These are phyloP conservation scores for Linum trigynum DNA, from an alignment of 345 rosid species.

Conservation along the genomic window DNA sequence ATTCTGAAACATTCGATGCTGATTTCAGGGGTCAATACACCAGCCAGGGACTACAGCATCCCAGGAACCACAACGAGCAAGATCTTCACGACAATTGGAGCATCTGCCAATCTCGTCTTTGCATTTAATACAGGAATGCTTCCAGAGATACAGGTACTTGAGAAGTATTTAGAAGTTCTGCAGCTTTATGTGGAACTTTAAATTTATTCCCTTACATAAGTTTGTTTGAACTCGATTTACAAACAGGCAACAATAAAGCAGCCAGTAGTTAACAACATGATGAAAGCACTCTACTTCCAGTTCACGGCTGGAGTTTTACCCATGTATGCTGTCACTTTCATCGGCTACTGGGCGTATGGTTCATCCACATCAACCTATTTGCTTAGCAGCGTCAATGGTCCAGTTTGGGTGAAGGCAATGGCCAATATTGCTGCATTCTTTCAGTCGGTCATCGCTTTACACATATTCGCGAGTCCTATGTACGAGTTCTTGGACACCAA, in stretches of 20 bases:
- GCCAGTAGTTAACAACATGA: constrained; percentile 73
- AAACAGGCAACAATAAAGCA: constrained; percentile 71
- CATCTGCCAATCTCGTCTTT: constrained; percentile 73
- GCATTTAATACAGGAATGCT: constrained; percentile 98
- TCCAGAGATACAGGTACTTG: constrained; percentile 70
- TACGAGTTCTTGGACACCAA: constrained; percentile 83
- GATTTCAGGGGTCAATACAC: constrained; percentile 43
- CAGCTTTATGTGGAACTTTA: background rate
- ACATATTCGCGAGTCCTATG: constrained; percentile 86
- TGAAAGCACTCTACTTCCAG: constrained; percentile 78
- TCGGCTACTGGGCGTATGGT: constrained; percentile 99
- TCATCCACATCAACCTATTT: constrained; percentile 54
- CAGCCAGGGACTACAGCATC: constrained; percentile 69
- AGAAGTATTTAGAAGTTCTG: background rate
- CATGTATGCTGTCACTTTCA: constrained; percentile 54
- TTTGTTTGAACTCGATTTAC: background rate
- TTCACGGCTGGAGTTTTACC: constrained; percentile 69
- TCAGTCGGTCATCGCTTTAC: constrained; percentile 77
- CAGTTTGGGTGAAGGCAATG: constrained; percentile 66
- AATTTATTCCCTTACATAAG: too few relatives aligned
- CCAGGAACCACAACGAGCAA: constrained; percentile 36
- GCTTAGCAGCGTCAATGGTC: constrained; percentile 63
- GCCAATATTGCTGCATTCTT: constrained; percentile 75
- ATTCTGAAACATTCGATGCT: background rate
- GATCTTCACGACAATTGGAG: constrained; percentile 66